phyloP scores from a whole-genome alignment of 1,284 basidiomycete species.

The Puccinia novopanici region DNA sequence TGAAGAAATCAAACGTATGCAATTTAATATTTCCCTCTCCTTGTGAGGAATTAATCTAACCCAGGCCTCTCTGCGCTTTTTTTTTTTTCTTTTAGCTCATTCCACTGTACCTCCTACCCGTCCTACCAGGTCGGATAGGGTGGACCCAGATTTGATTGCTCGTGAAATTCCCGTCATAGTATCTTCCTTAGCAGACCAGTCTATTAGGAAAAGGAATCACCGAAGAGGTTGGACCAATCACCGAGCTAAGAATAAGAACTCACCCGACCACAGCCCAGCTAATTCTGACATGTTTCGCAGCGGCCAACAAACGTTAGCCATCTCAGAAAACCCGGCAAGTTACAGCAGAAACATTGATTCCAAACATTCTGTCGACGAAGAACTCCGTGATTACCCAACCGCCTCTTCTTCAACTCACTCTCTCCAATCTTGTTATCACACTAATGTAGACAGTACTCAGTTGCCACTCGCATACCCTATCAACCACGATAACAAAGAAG shows the following conservation, averaged over 20 bases:
- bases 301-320: neutral
- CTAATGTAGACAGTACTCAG: neutral
- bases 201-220: neutral
- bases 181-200: neutral
- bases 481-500: neutral
- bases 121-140: slow-evolving; percentile 3
- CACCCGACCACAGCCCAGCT: neutral
- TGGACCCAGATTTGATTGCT: neutral
- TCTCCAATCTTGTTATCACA: neutral
- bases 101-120: neutral
- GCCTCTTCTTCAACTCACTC: neutral
- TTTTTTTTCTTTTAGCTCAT: neutral
- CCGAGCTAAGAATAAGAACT: slow-evolving; percentile 4
- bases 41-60: neutral
- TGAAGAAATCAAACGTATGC: neutral
- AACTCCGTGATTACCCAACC: neutral
- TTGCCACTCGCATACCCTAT: neutral
- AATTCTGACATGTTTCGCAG: neutral
- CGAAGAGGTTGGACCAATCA: slow-evolving; percentile 10
- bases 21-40: too few relatives aligned
- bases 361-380: neutral
- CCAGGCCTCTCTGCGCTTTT: neutral
- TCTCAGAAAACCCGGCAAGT: neutral
- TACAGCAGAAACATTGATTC: too few relatives aligned
- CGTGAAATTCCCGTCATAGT: slow-evolving; percentile 9